These are phyloP conservation scores for Aspergillus niger DNA, from an alignment of 2,329 filamentous ascomycete species.

Conservation along the genomic window DNA sequence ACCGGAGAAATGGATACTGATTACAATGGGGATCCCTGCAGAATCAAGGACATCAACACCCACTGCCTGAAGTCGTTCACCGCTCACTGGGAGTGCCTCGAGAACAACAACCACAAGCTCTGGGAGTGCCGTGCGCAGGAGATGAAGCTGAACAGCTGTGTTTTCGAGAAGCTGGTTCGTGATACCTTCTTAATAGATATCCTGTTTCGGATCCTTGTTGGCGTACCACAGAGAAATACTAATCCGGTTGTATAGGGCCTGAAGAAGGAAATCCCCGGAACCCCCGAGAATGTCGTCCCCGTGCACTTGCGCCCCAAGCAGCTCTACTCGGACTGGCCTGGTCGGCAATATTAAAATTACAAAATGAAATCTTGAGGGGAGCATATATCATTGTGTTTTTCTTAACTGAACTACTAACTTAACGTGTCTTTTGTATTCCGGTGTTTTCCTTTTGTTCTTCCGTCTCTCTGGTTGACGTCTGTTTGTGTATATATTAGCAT, in stretches of 20 bases:
- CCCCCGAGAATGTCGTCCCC: constrained; percentile 68
- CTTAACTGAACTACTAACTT: constrained; percentile 2
- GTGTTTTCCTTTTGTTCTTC: constrained; percentile 26
- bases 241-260: constrained; percentile 60
- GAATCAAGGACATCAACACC: constrained; percentile 93
- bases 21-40: constrained; percentile 40
- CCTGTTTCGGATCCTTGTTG: too few relatives aligned
- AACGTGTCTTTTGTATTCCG: constrained; percentile 17
- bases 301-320: constrained; percentile 68
- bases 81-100: constrained; percentile 90
- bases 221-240: background rate
- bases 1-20: background rate
- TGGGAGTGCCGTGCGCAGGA: constrained; percentile 92
- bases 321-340: constrained; percentile 41
- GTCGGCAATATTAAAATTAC: too few relatives aligned
- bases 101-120: constrained; percentile 96
- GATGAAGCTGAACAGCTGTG: constrained; percentile 90
- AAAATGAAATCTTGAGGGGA: too few relatives aligned
- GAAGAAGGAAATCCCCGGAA: constrained; percentile 76
- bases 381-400: constrained; percentile 18
- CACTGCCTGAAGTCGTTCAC: constrained; percentile 90
- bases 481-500: constrained; percentile 45
- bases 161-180: constrained; percentile 91
- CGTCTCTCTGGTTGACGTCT: constrained; percentile 22
- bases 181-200: too few relatives aligned